Evolutionary conservation across 2,329 filamentous ascomycete species (phyloP).

Genomic region (Aureobasidium melanogenum): DNA sequence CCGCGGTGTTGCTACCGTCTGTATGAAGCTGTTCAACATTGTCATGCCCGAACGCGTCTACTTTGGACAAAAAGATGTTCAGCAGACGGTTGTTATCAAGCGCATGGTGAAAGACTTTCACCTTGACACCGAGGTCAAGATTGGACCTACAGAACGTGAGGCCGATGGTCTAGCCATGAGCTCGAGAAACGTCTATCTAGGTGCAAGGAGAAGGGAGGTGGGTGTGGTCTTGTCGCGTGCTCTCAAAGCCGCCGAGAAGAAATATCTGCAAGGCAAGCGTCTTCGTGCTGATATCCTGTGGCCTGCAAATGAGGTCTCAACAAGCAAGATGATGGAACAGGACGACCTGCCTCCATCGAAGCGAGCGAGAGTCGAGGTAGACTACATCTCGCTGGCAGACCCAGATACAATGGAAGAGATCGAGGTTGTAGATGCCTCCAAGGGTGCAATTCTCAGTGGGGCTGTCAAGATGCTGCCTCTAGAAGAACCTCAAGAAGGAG

Average conservation of each 20-base stretch:
- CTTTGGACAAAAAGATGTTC: constrained; percentile 96
- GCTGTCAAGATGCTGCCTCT: constrained; percentile 84
- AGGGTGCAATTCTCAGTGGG: constrained; percentile 78
- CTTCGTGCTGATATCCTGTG: constrained; percentile 61
- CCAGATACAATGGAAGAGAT: constrained; percentile 76
- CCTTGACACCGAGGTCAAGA: constrained; percentile 62
- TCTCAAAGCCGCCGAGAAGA: constrained; percentile 59
- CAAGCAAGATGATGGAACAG: constrained; percentile 52
- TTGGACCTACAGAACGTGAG: constrained; percentile 69
- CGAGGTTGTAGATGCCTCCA: constrained; percentile 55
- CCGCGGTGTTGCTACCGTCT: constrained; percentile 89
- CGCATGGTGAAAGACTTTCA: constrained; percentile 84
- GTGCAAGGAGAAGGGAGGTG: constrained; percentile 59
- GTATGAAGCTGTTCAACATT: constrained; percentile 87
- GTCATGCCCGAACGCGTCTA: constrained; percentile 71
- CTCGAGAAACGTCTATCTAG: constrained; percentile 89
- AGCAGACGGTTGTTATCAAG: constrained; percentile 86
- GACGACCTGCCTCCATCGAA: constrained; percentile 48
- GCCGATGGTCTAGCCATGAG: constrained; percentile 79
- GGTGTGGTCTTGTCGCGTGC: constrained; percentile 65
- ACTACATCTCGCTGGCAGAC: constrained; percentile 88
- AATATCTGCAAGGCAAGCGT: constrained; percentile 48
- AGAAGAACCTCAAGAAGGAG: constrained; percentile 58
- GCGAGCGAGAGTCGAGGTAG: constrained; percentile 68
- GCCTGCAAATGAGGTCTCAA: constrained; percentile 55